A percentile compares a stretch with the other conserved stretches of the same genome.
These are phyloP conservation scores for Leccinum subtestaceum DNA, from an alignment of 768 basidiomycete genomes.

Conservation along the genomic window DNA sequence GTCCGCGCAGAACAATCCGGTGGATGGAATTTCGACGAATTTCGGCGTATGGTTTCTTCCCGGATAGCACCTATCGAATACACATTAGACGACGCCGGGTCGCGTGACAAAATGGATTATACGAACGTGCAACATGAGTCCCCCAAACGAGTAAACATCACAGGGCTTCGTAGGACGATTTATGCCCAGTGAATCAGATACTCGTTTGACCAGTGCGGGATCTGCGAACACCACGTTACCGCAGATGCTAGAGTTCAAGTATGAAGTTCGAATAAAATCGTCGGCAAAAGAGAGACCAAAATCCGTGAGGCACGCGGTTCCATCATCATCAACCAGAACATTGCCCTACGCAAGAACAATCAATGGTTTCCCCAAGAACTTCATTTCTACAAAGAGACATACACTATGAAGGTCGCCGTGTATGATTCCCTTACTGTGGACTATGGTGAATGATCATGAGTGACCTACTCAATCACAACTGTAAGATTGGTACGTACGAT, in stretches of 20 bases:
- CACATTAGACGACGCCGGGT: slow-evolving; percentile 6
- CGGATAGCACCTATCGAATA: slow-evolving; percentile 18
- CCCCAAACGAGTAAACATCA: slow-evolving; percentile 34
- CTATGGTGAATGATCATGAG: slow-evolving; percentile 7
- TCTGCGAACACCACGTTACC: slow-evolving; percentile 50
- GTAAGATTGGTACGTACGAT: slow-evolving; percentile 17
- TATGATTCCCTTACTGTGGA: slow-evolving; percentile 23
- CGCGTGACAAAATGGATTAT: not conserved
- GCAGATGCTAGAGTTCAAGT: slow-evolving; percentile 31
- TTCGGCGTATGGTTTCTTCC: slow-evolving; percentile 19
- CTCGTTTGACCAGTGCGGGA: slow-evolving; percentile 25
- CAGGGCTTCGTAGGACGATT: slow-evolving; percentile 17
- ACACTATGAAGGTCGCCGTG: slow-evolving; percentile 40
- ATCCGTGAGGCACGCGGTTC: slow-evolving; percentile 45
- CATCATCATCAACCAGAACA: slow-evolving; percentile 40
- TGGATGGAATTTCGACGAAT: not conserved
- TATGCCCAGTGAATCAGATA: not conserved
- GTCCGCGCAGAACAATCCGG: not conserved
- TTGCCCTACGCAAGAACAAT: slow-evolving; percentile 29
- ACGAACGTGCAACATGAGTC: slow-evolving; percentile 35
- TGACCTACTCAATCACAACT: not conserved
- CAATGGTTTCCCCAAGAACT: not conserved
- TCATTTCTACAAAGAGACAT: not conserved
- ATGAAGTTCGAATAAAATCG: slow-evolving; percentile 29
- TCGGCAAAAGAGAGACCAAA: slow-evolving; percentile 39